Evolutionary conservation across 1,284 basidiomycete genomes (phyloP).

Genomic region (Austroboletus novae-zelandiae): DNA sequence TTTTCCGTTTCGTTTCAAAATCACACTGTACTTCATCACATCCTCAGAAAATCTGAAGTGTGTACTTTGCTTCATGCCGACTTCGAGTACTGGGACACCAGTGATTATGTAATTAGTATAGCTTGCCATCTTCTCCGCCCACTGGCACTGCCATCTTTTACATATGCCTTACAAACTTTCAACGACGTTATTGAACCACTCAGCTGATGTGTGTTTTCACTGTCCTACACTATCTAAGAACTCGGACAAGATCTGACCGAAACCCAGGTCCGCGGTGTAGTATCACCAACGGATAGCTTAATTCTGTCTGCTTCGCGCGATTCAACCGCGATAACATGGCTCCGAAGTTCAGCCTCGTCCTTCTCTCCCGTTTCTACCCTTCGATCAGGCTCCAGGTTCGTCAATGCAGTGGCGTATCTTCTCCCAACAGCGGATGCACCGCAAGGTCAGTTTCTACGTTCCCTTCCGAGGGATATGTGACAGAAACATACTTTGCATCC

Average conservation of each 20-base stretch:
- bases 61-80: too few species aligned
- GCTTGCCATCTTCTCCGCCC: too few species aligned
- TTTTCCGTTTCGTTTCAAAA: too few species aligned
- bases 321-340: constrained; percentile 85
- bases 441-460: constrained; percentile 49
- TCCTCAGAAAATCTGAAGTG: too few species aligned
- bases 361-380: constrained; percentile 58
- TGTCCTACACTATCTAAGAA: not conserved
- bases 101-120: too few species aligned
- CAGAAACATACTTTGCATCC: constrained; percentile 1
- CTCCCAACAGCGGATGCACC: constrained; percentile 64
- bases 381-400: constrained; percentile 70
- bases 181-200: constrained; percentile 68
- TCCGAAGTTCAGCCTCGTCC: constrained; percentile 46
- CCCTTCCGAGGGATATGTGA: constrained; percentile 3
- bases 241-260: constrained; percentile 14
- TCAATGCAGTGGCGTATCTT: constrained; percentile 81
- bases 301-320: constrained; percentile 90
- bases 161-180: constrained; percentile 83
- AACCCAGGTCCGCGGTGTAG: constrained; percentile 71
- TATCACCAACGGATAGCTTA: constrained; percentile 65
- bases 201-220: constrained; percentile 63
- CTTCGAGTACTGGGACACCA: too few species aligned
- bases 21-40: too few species aligned
- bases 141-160: too few species aligned